Conservation (phyloP, 2,329 filamentous ascomycete species). For the Pyrenophora seminiperda region DNA sequence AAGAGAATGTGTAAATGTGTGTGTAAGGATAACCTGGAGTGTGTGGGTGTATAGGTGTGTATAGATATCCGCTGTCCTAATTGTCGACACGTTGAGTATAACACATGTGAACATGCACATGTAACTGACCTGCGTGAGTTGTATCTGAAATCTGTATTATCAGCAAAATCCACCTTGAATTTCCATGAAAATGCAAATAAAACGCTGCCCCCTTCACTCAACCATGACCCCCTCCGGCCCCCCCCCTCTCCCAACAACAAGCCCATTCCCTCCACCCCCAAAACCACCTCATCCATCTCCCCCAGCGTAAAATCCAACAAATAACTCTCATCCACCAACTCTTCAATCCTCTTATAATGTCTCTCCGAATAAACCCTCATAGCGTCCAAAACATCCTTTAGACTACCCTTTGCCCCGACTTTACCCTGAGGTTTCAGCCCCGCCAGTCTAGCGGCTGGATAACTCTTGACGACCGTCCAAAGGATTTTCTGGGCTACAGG, state of each 20-base stretch:
- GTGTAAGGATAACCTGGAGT: background rate
- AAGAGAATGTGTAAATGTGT: background rate
- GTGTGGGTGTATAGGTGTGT: too few relatives aligned
- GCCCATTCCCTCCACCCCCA: constrained; percentile 36
- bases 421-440: constrained; percentile 58
- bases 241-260: constrained; percentile 10
- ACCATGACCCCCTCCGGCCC: constrained; percentile 36
- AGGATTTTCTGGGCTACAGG: constrained; percentile 85
- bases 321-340: constrained; percentile 91
- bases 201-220: constrained; percentile 30
- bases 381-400: constrained; percentile 86
- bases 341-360: constrained; percentile 88
- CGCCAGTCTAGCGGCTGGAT: constrained; percentile 78
- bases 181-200: too few relatives aligned
- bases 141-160: too few relatives aligned
- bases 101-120: too few relatives aligned
- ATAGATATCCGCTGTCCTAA: too few relatives aligned
- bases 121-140: too few relatives aligned
- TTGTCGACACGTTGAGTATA: too few relatives aligned
- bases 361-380: constrained; percentile 88
- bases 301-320: constrained; percentile 89
- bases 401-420: constrained; percentile 45
- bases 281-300: constrained; percentile 79
- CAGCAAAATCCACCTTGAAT: too few relatives aligned
- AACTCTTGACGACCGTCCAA: constrained; percentile 77